Evolutionary conservation across 345 rosid species (phyloP).

Genomic region (Gossypioides kirkii): DNA sequence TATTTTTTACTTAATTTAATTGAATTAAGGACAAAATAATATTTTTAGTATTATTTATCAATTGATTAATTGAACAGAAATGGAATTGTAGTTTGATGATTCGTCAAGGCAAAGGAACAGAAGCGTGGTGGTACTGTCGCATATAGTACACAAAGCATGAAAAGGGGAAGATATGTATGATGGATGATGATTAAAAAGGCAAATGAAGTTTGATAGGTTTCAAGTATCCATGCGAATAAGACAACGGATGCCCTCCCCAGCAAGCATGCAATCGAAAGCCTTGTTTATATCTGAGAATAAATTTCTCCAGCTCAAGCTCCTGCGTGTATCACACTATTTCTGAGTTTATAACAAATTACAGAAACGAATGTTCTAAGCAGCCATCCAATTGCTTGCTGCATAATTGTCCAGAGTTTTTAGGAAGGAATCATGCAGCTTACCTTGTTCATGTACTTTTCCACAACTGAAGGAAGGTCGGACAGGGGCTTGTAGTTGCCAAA

Average conservation of each 20-base stretch:
- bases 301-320: slow-evolving; percentile 42
- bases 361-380: neutral
- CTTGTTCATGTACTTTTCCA: slow-evolving; percentile 51
- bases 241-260: slow-evolving; percentile 44
- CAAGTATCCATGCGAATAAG: slow-evolving; percentile 36
- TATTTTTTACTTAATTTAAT: no score
- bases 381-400: neutral
- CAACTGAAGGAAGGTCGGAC: slow-evolving; percentile 42
- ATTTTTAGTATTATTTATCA: no score
- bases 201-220: neutral
- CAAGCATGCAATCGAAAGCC: slow-evolving; percentile 42
- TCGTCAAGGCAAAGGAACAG: neutral
- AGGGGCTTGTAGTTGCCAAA: slow-evolving; percentile 55
- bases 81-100: neutral
- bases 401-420: no score
- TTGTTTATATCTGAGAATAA: slow-evolving; percentile 46
- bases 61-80: neutral
- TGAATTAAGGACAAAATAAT: no score
- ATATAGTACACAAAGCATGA: no score
- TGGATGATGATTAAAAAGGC: no score
- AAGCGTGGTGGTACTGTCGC: no score
- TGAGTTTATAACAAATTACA: no score
- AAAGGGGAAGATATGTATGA: no score
- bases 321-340: slow-evolving; percentile 12
- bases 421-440: slow-evolving; percentile 10